These are phyloP conservation scores for Didymellaceae sp. DNA, from an alignment of 2,329 filamentous ascomycete species.

Conservation along the genomic window DNA sequence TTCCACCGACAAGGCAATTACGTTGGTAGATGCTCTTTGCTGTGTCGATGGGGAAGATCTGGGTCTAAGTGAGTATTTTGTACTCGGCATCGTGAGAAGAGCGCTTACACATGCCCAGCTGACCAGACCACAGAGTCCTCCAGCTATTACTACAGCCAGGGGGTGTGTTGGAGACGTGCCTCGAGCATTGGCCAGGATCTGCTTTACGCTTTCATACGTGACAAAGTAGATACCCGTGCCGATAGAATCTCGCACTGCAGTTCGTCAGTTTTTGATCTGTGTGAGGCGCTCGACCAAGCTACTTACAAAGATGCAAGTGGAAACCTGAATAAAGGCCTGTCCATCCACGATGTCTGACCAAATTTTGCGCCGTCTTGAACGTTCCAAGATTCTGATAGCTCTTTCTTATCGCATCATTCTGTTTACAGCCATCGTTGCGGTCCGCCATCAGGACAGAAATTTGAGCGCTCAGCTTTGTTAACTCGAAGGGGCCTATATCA, in stretches of 20 bases:
- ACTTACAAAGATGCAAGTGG: constrained; percentile 75
- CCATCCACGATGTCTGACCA: constrained; percentile 76
- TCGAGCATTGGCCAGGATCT: constrained; percentile 76
- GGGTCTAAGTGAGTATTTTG: constrained; percentile 6
- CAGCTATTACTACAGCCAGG: constrained; percentile 77
- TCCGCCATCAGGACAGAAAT: constrained; percentile 79
- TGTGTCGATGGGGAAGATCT: constrained; percentile 72
- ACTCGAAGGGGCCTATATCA: constrained; percentile 74
- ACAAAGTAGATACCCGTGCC: constrained; percentile 88
- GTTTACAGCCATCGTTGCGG: constrained; percentile 57
- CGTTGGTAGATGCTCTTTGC: constrained; percentile 87
- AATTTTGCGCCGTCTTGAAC: constrained; percentile 75
- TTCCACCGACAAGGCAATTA: constrained; percentile 74
- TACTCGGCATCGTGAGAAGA: too few species aligned
- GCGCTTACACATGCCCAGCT: constrained; percentile 78
- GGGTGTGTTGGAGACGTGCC: constrained; percentile 78
- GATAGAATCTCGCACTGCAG: constrained; percentile 76
- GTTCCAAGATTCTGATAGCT: constrained; percentile 83
- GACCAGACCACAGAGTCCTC: constrained; percentile 80
- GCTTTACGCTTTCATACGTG: constrained; percentile 87
- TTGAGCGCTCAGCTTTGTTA: constrained; percentile 88
- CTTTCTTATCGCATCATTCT: constrained; percentile 47
- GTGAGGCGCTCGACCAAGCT: background rate
- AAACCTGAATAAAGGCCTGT: constrained; percentile 82
- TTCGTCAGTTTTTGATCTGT: constrained; percentile 20